Evolutionary conservation across 2,329 filamentous ascomycete genomes (phyloP), one percentile per base, ranked within the genome.

Genomic region (Pseudogymnoascus sp.): DNA sequence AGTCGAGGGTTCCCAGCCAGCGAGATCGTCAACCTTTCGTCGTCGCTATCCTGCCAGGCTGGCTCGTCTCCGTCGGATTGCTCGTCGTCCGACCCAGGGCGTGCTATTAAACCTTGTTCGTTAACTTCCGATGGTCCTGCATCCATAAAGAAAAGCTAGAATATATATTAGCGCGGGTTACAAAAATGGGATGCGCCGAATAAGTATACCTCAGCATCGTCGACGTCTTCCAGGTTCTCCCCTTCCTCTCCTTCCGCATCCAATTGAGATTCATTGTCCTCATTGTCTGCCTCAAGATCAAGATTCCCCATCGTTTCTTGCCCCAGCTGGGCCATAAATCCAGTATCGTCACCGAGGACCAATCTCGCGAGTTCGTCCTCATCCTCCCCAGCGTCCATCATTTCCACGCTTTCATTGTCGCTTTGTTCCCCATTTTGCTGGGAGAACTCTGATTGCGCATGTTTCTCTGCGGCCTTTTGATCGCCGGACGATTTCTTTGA

Each of bases 21-120:
- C 11, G 93, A 97, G 58, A 99, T 82, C 5, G 85, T 84, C 64
- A 97, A 78, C 60, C 90, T 84, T 71, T 97, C 94, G 71, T 99
- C 94, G 69, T 99, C 94, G 74, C 92, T 97, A 72, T 99, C 94
- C 67, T 92, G 86, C 94, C 94, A 99, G 1, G 85, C 89, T 2
- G 87, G 81, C 17, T 78, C 77, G 41, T 81, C 77, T 66, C 75
- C 74, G 35, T 72, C 74, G 33, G 75, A 76, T 21, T 74, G 71
- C 21, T 78, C 74, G 1, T 76, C 74, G 9, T 68, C 63, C 1
- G 63, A 63, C 13, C 63, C 37, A n/a, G 39, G 10, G 39, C 39
- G 59, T 24, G 63, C 61, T 61, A 70, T 64, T 5, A 71, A 62
- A 39, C 65, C 63, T 58, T 60, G 63, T n/a, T 63, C 15, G 26